Evolutionary conservation across 1,284 basidiomycete genomes (phyloP).

Genomic region (Trichosporon asahii): DNA sequence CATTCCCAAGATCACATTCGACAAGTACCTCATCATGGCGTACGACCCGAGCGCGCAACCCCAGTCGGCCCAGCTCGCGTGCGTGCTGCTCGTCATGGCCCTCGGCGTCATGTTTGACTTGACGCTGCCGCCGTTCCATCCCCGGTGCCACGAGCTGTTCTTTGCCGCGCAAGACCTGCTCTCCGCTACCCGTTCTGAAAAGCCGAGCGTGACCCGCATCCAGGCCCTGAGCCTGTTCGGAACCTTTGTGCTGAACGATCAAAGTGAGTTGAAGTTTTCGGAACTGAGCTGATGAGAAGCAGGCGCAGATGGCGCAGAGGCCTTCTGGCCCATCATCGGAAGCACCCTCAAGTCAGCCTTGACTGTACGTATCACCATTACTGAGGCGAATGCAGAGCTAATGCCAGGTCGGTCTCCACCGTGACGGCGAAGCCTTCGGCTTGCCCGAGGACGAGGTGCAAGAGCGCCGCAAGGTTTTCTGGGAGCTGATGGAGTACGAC

Average conservation of each 20-base stretch:
- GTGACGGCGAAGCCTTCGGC: conserved; percentile 45
- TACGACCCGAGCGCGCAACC: conserved; percentile 39
- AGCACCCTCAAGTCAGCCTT: conserved; percentile 43
- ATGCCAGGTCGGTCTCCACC: conserved; percentile 46
- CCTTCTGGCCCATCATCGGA: conserved; percentile 51
- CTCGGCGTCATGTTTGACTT: conserved; percentile 50
- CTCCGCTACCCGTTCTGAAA: conserved; percentile 19
- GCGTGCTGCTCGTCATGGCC: conserved; percentile 50
- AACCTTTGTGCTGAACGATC: conserved; percentile 48
- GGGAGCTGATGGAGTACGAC: conserved; percentile 50
- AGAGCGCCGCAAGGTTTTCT: conserved; percentile 48
- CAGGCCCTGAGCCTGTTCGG: conserved; percentile 48
- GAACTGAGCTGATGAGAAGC: background rate
- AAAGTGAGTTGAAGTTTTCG: background rate
- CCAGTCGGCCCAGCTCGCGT: conserved; percentile 49
- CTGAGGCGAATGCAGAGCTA: conserved; percentile 10
- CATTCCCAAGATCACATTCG: conserved; percentile 44
- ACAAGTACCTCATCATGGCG: conserved; percentile 46
- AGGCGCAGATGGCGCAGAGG: conserved; percentile 45
- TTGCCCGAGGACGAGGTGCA: conserved; percentile 45
- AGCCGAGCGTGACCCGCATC: conserved; percentile 42
- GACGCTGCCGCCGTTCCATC: conserved; percentile 43
- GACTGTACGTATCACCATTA: conserved; percentile 43
- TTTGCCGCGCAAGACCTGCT: conserved; percentile 13
- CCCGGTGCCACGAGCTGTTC: conserved; percentile 42